phyloP scores from a whole-genome alignment of 176 grass and related monocot species.

The Secale cereale region DNA sequence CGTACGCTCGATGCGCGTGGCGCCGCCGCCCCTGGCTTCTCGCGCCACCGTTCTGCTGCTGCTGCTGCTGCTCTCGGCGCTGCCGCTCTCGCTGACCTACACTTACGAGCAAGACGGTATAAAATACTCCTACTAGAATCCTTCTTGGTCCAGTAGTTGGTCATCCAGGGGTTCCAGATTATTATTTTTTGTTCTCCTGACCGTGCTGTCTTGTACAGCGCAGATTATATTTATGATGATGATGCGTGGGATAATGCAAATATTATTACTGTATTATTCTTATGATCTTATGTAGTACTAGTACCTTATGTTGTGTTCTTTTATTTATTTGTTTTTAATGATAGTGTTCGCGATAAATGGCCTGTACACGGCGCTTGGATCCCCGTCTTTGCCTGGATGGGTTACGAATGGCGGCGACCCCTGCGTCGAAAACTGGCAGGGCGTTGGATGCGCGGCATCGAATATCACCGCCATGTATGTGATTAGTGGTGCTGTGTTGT shows the following conservation, averaged over 20 bases:
- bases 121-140: neutral
- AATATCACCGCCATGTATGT: slow-evolving; percentile 94
- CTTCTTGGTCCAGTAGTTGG: neutral
- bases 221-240: neutral
- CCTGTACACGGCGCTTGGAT: slow-evolving; percentile 66
- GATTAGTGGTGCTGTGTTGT: slow-evolving; percentile 23
- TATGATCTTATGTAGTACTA: neutral
- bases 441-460: slow-evolving; percentile 62
- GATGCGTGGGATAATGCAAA: neutral
- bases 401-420: slow-evolving; percentile 73
- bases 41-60: slow-evolving; percentile 15
- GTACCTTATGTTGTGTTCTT: neutral
- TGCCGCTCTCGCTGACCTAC: slow-evolving; percentile 41
- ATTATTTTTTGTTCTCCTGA: neutral
- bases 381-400: slow-evolving; percentile 80
- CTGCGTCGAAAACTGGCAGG: slow-evolving; percentile 80
- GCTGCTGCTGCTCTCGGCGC: slow-evolving; percentile 29
- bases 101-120: slow-evolving; percentile 62
- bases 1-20: neutral
- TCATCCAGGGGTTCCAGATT: neutral
- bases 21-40: neutral
- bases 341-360: slow-evolving; percentile 93
- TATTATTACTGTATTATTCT: neutral
- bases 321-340: slow-evolving; percentile 4
- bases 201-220: neutral